Evolutionary conservation across 345 rosid species (phyloP).

Genomic region (Viola odorata): DNA sequence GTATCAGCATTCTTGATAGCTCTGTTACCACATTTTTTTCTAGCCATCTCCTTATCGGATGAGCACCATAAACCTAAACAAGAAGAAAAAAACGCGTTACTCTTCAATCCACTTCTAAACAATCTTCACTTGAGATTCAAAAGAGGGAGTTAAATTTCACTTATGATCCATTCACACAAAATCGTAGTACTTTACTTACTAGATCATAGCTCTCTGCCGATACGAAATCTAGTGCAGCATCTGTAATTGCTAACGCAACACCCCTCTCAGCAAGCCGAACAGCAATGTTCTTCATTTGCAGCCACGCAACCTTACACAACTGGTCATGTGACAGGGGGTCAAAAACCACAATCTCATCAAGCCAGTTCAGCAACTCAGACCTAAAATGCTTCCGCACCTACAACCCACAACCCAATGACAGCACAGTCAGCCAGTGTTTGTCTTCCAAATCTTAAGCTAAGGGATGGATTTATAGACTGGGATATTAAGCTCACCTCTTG

Average conservation of each 20-base stretch:
- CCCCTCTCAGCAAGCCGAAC: constrained; percentile 80
- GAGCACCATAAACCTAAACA: constrained; percentile 75
- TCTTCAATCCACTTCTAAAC: neutral
- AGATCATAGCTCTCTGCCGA: constrained; percentile 80
- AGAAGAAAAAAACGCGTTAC: neutral
- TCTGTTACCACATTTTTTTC: constrained; percentile 90
- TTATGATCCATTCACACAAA: rapidly evolving
- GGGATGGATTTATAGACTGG: neutral
- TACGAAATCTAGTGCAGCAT: constrained; percentile 65
- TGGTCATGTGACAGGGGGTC: constrained; percentile 93
- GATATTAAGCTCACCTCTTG: constrained; percentile 43
- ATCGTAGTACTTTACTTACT: constrained; percentile 34
- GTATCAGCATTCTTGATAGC: constrained; percentile 72
- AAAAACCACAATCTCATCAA: constrained; percentile 78
- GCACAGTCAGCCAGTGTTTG: neutral
- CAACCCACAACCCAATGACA: neutral
- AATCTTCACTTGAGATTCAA: neutral
- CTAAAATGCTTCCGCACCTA: constrained; percentile 79
- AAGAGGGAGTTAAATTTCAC: too few relatives aligned
- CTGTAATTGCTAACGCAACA: constrained; percentile 74
- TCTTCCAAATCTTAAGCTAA: neutral
- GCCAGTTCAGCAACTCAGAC: constrained; percentile 82
- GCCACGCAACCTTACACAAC: constrained; percentile 65
- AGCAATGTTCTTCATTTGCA: constrained; percentile 86
- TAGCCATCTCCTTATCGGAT: constrained; percentile 93